Evolutionary conservation across 2,329 filamentous ascomycete genomes (phyloP), one percentile per base, ranked within the genome.

Genomic region (Fusarium paranaense): DNA sequence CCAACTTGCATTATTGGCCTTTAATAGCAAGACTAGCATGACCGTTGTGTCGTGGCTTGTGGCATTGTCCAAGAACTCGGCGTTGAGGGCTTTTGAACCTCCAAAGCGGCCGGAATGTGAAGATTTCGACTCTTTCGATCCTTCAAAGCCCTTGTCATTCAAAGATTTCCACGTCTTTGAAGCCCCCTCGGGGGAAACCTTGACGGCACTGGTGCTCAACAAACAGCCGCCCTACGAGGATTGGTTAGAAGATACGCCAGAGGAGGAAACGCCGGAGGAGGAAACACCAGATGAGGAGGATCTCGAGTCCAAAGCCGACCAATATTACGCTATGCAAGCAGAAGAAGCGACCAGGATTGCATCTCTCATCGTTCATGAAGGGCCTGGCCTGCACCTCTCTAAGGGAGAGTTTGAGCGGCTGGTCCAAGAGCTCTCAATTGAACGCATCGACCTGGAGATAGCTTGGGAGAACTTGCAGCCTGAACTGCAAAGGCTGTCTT

Each of bases 31-130:
- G 1, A 7, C 20, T 13, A 27, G 75, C 6, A 63, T 73, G 37
- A 52, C 16, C 0, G 8, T 73, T 5, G 18, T 78, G 0, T 33
- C 14, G 1, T 71, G 70, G 37, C 47, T 79, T 2, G 68, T 71
- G 5, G 66, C 67, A 18, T 45, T 78, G 0, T 62, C 25, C 0
- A 37, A 50, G 20, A 65, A 59, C 2, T 22, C 22, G 7, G 20
- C 25, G 4, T 16, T 77, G 5, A 63, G 30, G 4, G 0, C 9
- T 0, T 11, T 78, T 2, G 47, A 68, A 6, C 38, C 54, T 7
- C 75, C 76, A 4, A 30, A 0, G 1, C 56, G 65, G 27, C 3
- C 45, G 1, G 27, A 33, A 1, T 78, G 72, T 6, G 18, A 45
- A 14, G 58, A 50, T 7, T 78, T 78, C 30, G 13, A 45, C n/a